Percentiles rank a stretch among this genome's conserved stretches.
These are phyloP conservation scores for Arabidopsis arenosa DNA, from an alignment of 345 rosid species.

Conservation along the genomic window DNA sequence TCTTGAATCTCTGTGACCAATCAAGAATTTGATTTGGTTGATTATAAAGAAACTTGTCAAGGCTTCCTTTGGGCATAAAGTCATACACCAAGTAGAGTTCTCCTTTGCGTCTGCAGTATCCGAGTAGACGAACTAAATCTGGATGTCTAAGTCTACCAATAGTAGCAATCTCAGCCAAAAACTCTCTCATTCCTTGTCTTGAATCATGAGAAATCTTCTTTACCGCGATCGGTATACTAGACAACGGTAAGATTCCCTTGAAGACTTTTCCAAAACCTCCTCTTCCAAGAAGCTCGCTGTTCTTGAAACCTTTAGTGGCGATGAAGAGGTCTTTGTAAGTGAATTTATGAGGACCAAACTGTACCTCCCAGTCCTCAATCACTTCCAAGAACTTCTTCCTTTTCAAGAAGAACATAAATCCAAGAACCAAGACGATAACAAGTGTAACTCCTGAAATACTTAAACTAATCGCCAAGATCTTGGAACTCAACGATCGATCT, in stretches of 20 bases:
- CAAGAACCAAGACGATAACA: slow-evolving; percentile 40
- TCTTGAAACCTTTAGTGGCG: slow-evolving; percentile 69
- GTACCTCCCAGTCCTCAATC: slow-evolving; percentile 73
- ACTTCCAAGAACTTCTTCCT: slow-evolving; percentile 41
- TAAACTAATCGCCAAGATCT: slow-evolving; percentile 49
- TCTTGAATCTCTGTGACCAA: slow-evolving; percentile 72
- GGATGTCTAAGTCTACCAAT: slow-evolving; percentile 72
- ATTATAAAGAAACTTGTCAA: slow-evolving; percentile 50
- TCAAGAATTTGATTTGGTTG: slow-evolving; percentile 44
- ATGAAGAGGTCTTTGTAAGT: slow-evolving; percentile 56
- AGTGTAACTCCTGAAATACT: slow-evolving; percentile 41
- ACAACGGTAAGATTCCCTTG: slow-evolving; percentile 55
- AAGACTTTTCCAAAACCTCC: slow-evolving; percentile 84
- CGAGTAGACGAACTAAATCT: slow-evolving; percentile 72
- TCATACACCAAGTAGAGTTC: slow-evolving; percentile 77
- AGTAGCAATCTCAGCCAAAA: slow-evolving; percentile 74
- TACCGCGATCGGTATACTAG: slow-evolving; percentile 59
- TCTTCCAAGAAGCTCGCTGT: slow-evolving; percentile 63
- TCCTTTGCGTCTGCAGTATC: slow-evolving; percentile 67
- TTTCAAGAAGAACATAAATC: slow-evolving; percentile 14
- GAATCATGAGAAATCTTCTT: slow-evolving; percentile 66
- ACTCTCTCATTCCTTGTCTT: slow-evolving; percentile 77
- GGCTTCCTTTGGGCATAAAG: slow-evolving; percentile 74
- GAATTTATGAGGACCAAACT: slow-evolving; percentile 72
- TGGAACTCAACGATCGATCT: slow-evolving; percentile 20